A percentile compares a stretch with the other conserved stretches of the same genome.
phyloP scores from a whole-genome alignment of 352 stramenopile species.

The Phytophthora palmivora region DNA sequence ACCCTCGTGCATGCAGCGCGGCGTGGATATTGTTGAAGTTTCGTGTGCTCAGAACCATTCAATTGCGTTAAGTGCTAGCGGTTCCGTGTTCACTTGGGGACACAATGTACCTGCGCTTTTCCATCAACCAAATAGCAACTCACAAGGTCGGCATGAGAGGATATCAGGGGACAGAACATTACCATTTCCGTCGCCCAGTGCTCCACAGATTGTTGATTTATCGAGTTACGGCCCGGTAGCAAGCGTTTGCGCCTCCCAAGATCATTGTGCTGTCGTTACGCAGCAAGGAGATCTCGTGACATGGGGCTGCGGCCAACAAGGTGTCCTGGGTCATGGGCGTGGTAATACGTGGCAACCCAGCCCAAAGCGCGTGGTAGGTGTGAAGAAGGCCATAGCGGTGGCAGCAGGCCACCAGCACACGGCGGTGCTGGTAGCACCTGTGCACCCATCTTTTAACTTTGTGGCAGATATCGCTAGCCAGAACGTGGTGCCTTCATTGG shows the following conservation, averaged over 20 bases:
- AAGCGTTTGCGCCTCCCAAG: slow-evolving; percentile 74
- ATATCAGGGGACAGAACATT: slow-evolving; percentile 23
- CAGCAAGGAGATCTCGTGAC: slow-evolving; percentile 71
- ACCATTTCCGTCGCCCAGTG: slow-evolving; percentile 39
- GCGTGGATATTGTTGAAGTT: slow-evolving; percentile 67
- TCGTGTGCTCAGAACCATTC: slow-evolving; percentile 84
- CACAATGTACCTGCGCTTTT: slow-evolving; percentile 75
- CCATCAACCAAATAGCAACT: slow-evolving; percentile 35
- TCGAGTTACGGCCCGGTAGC: slow-evolving; percentile 50
- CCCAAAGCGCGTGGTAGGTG: slow-evolving; percentile 75
- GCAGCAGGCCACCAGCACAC: slow-evolving; percentile 81
- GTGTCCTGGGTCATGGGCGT: slow-evolving; percentile 72
- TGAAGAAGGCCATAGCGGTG: slow-evolving; percentile 78
- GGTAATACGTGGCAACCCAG: slow-evolving; percentile 81
- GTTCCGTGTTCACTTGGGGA: slow-evolving; percentile 80
- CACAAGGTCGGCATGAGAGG: slow-evolving; percentile 7
- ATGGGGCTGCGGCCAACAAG: slow-evolving; percentile 75
- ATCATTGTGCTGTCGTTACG: slow-evolving; percentile 82
- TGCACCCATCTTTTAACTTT: slow-evolving; percentile 35
- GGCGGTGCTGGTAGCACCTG: slow-evolving; percentile 65
- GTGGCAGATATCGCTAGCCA: slow-evolving; percentile 5
- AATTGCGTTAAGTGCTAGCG: slow-evolving; percentile 70
- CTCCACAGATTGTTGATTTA: slow-evolving; percentile 57
- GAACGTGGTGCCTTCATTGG: slow-evolving; percentile 30
- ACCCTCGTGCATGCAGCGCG: slow-evolving; percentile 57